Evolutionary conservation across 805 yeast species (phyloP), one percentile per base, ranked within the genome.

Genomic region (Barnettozyma vustinii): DNA sequence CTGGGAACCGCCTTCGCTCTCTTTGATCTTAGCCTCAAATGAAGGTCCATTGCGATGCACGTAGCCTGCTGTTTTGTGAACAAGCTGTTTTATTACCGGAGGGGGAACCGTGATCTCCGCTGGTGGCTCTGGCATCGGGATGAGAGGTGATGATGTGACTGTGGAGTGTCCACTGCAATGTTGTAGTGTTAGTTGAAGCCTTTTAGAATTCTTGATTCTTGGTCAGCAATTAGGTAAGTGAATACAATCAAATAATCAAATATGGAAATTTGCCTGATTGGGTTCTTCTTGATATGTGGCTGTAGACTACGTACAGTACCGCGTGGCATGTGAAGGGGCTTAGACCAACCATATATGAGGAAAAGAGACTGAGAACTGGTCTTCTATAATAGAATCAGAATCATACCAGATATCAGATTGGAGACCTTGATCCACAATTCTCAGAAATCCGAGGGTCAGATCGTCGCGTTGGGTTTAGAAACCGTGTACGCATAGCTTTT

Each of bases 21-120:
- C 66, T 16, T 67, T 66, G 49, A 87, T 74, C 44, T 84, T 69
- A 9, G 69, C 68, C 57, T 83, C 94, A 65, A 88, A 87, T 1
- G 76, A 68, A 1, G 62, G 57, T 0, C 96, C 96, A 59, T 87
- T 85, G 52, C 84, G 72, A 26, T 67, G 56, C 6, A 90, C 88
- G 58, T 84, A 87, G 4, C 71, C 77, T 0, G 84, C 89, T 0
- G 96, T 86, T 59, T 84, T 86, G 45, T 78, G 81, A 18, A 91
- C 83, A 18, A 78, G 73, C 15, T 73, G 73, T 52, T 69, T 66
- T 6, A 75, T 56, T 12, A 74, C 72, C 9, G 70, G 75, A 3
- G 87, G 83, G 0, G 89, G 87, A 2, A 80, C 70, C 9, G 72
- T 72, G 10, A 77, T 60, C 19, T 68, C 72, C 0, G 69, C 74